Conservation (phyloP, 345 rosid species). For the Euphorbia lathyris region DNA sequence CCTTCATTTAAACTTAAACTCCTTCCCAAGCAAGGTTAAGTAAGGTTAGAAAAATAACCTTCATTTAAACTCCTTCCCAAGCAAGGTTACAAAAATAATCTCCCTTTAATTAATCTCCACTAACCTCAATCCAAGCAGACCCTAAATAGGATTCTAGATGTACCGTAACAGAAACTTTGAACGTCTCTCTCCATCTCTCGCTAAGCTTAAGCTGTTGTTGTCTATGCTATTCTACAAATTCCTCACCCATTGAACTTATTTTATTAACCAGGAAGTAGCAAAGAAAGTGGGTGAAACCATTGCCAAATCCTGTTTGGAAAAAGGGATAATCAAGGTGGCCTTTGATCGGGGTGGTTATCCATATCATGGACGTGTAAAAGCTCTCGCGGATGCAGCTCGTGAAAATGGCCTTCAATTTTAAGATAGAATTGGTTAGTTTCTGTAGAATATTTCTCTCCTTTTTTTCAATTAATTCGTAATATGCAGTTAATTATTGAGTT, state of each 20-base stretch:
- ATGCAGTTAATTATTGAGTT: background rate
- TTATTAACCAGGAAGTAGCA: constrained; percentile 81
- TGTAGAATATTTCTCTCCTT: background rate
- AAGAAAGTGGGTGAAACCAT: constrained; percentile 77
- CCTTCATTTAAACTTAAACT: too few species aligned
- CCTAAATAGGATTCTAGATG: too few species aligned
- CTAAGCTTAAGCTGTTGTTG: background rate
- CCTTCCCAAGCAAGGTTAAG: too few species aligned
- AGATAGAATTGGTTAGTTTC: constrained; percentile 20
- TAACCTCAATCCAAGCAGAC: too few species aligned
- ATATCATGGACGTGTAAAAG: constrained; percentile 86
- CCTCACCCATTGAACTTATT: background rate
- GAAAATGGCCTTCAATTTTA: constrained; percentile 83
- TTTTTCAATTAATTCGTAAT: background rate
- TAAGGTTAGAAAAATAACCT: too few species aligned
- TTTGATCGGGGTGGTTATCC: constrained; percentile 92
- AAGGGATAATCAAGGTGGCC: constrained; percentile 84
- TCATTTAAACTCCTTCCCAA: too few species aligned
- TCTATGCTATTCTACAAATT: background rate
- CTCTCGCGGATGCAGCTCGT: constrained; percentile 79
- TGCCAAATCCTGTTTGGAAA: constrained; percentile 83
- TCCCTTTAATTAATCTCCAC: too few species aligned
- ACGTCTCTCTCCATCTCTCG: background rate
- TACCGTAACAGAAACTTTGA: background rate
- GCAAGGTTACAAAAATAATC: too few species aligned